Conservation (phyloP, 768 basidiomycete genomes). For the Cubamyces lactineus region DNA sequence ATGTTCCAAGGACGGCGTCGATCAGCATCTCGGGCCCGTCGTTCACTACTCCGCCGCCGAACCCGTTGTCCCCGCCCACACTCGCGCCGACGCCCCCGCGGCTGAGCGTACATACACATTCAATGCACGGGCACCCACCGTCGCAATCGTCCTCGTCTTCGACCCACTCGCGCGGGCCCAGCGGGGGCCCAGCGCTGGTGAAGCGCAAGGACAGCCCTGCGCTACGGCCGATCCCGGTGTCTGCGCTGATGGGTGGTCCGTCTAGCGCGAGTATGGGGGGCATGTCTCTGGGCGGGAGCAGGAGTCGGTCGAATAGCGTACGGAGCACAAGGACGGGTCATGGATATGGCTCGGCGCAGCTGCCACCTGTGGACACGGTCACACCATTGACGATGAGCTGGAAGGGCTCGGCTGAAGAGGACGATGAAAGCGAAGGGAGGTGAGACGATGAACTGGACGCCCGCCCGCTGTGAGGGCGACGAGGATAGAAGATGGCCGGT, state of each 20-base stretch:
- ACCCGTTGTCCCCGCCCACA: conserved; percentile 14
- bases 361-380: conserved; percentile 26
- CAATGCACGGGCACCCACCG: not conserved
- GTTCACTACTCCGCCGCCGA: conserved; percentile 10
- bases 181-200: conserved; percentile 27
- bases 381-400: conserved; percentile 23
- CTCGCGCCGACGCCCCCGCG: conserved; percentile 7
- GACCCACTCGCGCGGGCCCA: not conserved
- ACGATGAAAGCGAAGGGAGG: conserved; percentile 1
- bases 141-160: not conserved
- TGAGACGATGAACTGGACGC: not conserved
- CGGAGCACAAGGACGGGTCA: conserved; percentile 23
- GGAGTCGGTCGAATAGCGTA: conserved; percentile 23
- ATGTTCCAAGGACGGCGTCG: not conserved
- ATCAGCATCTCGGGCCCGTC: not conserved
- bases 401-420: conserved; percentile 5
- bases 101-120: conserved; percentile 2
- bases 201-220: conserved; percentile 29
- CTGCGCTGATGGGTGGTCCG: conserved; percentile 25
- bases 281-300: conserved; percentile 14
- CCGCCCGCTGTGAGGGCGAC: too few relatives aligned
- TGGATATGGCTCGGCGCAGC: conserved; percentile 10
- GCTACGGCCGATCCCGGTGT: conserved; percentile 27
- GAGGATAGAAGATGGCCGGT: too few relatives aligned
- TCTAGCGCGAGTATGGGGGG: conserved; percentile 15